Evolutionary conservation across 1,284 basidiomycete species (phyloP).

Genomic region (Ustilago xerochloae): DNA sequence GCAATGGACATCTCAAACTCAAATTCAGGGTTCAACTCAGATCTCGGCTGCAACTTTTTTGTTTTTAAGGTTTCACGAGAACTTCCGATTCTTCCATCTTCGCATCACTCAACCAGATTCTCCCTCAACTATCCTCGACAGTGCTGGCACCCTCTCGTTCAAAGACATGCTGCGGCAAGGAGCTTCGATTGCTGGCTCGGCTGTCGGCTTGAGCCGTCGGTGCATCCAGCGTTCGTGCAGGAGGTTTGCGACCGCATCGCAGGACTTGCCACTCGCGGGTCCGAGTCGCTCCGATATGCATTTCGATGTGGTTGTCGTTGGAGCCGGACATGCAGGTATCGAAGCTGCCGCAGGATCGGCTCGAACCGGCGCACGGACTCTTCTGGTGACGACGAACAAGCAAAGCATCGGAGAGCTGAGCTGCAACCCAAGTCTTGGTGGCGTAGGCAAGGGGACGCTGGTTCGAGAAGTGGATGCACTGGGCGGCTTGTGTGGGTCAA

Average conservation of each 20-base stretch:
- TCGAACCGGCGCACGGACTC: conserved; percentile 80
- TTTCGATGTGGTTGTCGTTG: conserved; percentile 80
- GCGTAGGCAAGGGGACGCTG: conserved; percentile 88
- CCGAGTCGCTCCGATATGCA: conserved; percentile 27
- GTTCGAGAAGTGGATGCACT: conserved; percentile 88
- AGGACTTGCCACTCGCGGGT: conserved; percentile 4
- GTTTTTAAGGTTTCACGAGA: neutral
- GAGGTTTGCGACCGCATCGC: conserved; percentile 14
- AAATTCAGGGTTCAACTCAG: conserved; percentile 13
- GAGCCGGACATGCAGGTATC: conserved; percentile 90
- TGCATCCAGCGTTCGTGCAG: neutral
- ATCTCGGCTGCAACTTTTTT: no score
- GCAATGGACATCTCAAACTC: no score
- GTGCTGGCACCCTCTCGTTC: neutral
- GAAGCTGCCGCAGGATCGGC: conserved; percentile 88
- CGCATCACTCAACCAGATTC: neutral
- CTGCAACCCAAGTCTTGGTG: conserved; percentile 77
- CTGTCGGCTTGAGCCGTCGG: neutral
- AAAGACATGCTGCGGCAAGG: conserved; percentile 1
- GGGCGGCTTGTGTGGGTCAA: conserved; percentile 80
- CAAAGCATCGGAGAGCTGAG: conserved; percentile 87
- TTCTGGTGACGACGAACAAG: conserved; percentile 82
- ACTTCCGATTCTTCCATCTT: neutral
- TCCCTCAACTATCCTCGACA: neutral
- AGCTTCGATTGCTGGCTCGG: neutral